Evolutionary conservation across 192 early-diverging fungal species (phyloP), one percentile per base, ranked within the genome.

Genomic region (Mortierella alpina): DNA sequence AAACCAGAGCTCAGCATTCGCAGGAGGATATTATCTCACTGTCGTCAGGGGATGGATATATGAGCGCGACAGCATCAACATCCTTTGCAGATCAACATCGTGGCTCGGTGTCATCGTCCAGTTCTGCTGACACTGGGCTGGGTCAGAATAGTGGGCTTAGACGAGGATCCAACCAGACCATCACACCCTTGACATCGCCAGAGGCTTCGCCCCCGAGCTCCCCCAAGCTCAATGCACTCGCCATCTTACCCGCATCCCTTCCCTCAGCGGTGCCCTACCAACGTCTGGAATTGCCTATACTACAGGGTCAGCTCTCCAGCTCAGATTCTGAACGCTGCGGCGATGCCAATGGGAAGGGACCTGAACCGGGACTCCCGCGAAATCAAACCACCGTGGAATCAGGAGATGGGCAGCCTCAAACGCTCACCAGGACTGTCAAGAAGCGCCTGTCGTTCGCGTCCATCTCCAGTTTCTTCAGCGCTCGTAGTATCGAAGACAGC

Each of bases 381-480:
- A 31, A 31, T 31, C 31, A 31, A 31, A 31, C 31, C 31, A 31
- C 31, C 31, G 31, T 31, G 31, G 31, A 31, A 31, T 31, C 31
- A 31, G 31, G 31, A 31, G 31, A 31, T 31, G 31, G 31, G 14
- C 18, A 49, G 23, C n/a, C 15, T 22, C 20, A 55, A 2, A 48
- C 31, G 5, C 55, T 56, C 13, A 68, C 77, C 11, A 71, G 70
- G 6, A 63, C 77, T 9, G 51, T 80, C 70, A 80, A 80, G 66
- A 80, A 72, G 53, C 55, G 65, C 17, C 70, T 80, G 9, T 80
- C 77, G 6, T 80, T 80, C 51, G 77, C 70, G 6, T 68, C 70
- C 13, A 80, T 80, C 44, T 80, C 77, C 0, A 72, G 65, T 5
- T 80, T 80, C 66, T 80, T 80, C 58, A 66, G 55, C 5, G 17